Conservation (phyloP, 176 grass and related monocot genomes). For the Juncus inflexus region DNA sequence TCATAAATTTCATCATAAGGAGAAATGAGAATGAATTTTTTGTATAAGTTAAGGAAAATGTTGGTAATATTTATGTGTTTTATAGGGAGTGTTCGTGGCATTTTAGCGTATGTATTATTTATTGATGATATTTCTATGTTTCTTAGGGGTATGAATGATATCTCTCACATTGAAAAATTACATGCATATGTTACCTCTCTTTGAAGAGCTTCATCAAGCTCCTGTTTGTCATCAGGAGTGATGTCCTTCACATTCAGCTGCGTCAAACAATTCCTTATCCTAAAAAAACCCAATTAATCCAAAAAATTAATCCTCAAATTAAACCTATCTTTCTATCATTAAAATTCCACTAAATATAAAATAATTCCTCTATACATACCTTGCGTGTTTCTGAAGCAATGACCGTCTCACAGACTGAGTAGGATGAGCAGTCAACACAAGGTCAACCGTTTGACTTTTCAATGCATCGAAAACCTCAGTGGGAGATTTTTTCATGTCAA, state of each 20-base stretch:
- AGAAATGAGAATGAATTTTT: too few species aligned
- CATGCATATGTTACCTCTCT: constrained; percentile 47
- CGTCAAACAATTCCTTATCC: constrained; percentile 73
- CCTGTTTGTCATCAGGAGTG: constrained; percentile 93
- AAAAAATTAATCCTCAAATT: constrained; percentile 6
- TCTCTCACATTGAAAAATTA: neutral
- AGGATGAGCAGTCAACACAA: constrained; percentile 90
- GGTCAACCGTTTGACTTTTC: constrained; percentile 82
- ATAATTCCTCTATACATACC: constrained; percentile 32
- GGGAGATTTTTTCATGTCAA: constrained; percentile 64
- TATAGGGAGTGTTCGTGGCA: too few species aligned
- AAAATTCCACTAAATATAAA: neutral
- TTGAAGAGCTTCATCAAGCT: constrained; percentile 90
- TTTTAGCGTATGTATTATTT: too few species aligned
- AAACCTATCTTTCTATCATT: neutral
- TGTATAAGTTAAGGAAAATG: too few species aligned
- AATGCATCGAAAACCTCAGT: constrained; percentile 78
- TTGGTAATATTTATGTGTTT: too few species aligned
- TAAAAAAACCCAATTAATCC: constrained; percentile 27
- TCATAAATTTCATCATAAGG: too few species aligned
- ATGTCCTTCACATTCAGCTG: constrained; percentile 75
- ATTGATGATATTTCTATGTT: too few species aligned
- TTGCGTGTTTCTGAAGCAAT: constrained; percentile 90
- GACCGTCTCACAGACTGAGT: constrained; percentile 92
- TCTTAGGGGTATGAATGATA: too few species aligned